A percentile compares a stretch with the other conserved stretches of the same genome.
phyloP scores from a whole-genome alignment of 1,284 basidiomycete genomes.

The Phylloporus gajari region DNA sequence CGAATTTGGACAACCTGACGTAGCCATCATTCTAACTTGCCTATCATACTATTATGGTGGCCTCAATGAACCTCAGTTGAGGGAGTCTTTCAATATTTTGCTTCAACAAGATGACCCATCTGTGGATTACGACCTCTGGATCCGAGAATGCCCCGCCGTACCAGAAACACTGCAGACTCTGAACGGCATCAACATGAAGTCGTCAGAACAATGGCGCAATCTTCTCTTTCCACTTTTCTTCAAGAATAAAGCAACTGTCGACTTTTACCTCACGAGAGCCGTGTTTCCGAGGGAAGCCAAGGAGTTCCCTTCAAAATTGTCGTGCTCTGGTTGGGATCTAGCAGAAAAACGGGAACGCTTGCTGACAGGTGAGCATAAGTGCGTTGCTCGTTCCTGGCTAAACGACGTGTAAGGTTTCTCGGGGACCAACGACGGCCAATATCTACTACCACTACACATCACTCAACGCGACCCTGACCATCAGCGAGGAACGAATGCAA shows the following conservation, averaged over 20 bases:
- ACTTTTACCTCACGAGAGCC: slow-evolving; percentile 55
- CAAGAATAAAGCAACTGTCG: slow-evolving; percentile 51
- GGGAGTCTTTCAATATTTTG: slow-evolving; percentile 51
- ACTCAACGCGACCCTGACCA: slow-evolving; percentile 27
- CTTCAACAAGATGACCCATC: slow-evolving; percentile 55
- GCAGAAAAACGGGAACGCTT: slow-evolving; percentile 39
- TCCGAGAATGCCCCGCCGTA: slow-evolving; percentile 30
- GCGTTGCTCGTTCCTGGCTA: no score
- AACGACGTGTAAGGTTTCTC: slow-evolving; percentile 22
- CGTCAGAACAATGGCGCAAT: slow-evolving; percentile 46
- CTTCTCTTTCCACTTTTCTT: slow-evolving; percentile 49
- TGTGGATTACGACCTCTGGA: slow-evolving; percentile 56
- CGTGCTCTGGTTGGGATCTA: slow-evolving; percentile 62
- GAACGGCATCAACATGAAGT: slow-evolving; percentile 51
- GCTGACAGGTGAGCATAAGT: slow-evolving; percentile 18
- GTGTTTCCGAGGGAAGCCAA: slow-evolving; percentile 43
- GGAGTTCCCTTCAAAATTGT: slow-evolving; percentile 56
- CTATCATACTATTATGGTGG: slow-evolving; percentile 62
- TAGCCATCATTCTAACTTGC: slow-evolving; percentile 49
- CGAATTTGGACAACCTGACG: slow-evolving; percentile 7
- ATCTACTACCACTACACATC: slow-evolving; percentile 22
- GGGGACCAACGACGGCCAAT: slow-evolving; percentile 30
- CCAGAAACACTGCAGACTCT: slow-evolving; percentile 45
- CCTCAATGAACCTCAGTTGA: slow-evolving; percentile 50
- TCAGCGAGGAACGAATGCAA: slow-evolving; percentile 40